Base-by-base conservation (phyloP, 129 eudicot genomes). In the Lactuca sativa region DNA sequence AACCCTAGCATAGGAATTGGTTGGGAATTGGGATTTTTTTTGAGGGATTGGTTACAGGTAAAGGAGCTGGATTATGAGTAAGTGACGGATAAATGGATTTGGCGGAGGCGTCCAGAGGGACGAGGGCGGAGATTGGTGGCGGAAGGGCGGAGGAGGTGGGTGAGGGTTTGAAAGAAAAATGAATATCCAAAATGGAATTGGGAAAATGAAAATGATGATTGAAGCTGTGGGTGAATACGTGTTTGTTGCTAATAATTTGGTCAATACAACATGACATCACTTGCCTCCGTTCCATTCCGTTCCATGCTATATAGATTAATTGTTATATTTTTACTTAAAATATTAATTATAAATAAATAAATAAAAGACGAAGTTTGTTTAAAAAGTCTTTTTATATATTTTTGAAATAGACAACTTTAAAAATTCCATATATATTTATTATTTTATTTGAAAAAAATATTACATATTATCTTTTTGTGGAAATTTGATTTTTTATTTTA, bases 1-100 rank as follows among this genome's bases (percentile, higher is more conserved):
- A 78, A 74, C 81, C 75, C 78, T 71, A 83, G 79, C 75, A 74
- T 62, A 73, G 15, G 59, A 57, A 21, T 67, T 47, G 52, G 62
- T 16, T 9, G 41, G 44, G 63, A 72, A 71, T 65, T 40, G 52
- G 67, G 76, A 21, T n/a, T 9, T 59, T 12, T 8, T 7, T 21
- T 7, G 59, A 10, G 38, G 18, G 63, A 74, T 21, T 68, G 64
- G 0, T 43, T 4, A 52, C 58, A 64, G 77, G 53, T n/a, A 16
- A 40, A 32, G 68, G 57, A 14, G 10, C 3, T 4, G 62, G 57
- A 56, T 5, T 55, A 11, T 37, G 63, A 9, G 14, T 11, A 7
- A 6, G 60, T 5, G 55, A n/a, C 10, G 18, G 43, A 15, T n/a
- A 3, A 6, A 1, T 34, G 53, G 66, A 43, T 3, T 56, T 64